Evolutionary conservation across 805 yeast genomes (phyloP), one percentile per base, ranked within the genome.

Genomic region (Isabelozyma rhagii): DNA sequence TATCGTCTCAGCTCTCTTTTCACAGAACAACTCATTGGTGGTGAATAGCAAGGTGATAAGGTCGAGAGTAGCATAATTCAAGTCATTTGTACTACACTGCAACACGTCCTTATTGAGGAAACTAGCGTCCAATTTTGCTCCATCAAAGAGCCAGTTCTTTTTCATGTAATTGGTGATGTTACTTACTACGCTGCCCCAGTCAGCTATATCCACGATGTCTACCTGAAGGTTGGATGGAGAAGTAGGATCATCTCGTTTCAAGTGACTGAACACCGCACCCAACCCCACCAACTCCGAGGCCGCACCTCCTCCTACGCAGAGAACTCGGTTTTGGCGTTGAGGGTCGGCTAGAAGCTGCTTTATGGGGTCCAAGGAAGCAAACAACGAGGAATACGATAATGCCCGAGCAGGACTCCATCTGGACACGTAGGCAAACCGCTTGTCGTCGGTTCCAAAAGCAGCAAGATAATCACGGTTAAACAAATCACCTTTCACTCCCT

Each of bases 381-480:
- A 84, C 18, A 90, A 72, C 1, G 90, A 81, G 2, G 86, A 66
- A 62, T 90, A 90, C 0, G 89, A 83, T 43, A 89, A 71, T 0
- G 96, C 84, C 49, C 97, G 71, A 0, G 94, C 81, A 0, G 97
- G 92, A 0, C 94, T 79, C 97, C 97, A 90, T 56, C 97, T 71
- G 17, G 85, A 80, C 15, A 84, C 87, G 59, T 90, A 90, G 0
- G 96, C 96, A 53, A 78, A 79, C 47, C 96, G 73, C 55, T 86
- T 84, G 43, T 72, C 77, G 46, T 79, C 83, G 46, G 71, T 67
- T 48, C 80, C 80, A 63, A 91, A 90, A 0, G 97, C 97, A 9
- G 72, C 69, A 4, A 75, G 49, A 61, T 89, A 90, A 52, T 89
- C 83, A 56, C 97, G 69, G 46, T 88, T 80, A 63, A 71, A 90